Base-by-base conservation (phyloP, 163 green algal species). In the Prototheca wickerhamii region DNA sequence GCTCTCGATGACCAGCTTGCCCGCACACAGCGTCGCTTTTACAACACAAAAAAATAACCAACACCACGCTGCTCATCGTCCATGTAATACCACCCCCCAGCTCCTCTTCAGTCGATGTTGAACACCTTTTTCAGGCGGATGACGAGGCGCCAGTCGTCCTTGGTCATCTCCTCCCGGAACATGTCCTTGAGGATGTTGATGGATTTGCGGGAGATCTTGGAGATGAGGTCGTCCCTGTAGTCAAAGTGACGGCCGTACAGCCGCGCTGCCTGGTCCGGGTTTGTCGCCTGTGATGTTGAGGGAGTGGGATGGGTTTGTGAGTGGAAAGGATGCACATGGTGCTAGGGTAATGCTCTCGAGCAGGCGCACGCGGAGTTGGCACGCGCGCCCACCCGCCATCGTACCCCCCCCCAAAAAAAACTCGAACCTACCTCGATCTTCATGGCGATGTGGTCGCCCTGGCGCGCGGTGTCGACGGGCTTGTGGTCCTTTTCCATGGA, bases 401-500 rank as follows among this genome's bases (percentile, higher is more conserved):
- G 8, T 28, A 35, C n/a, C 23, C 0, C 20, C 58, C 35, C 35
- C 35, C 46, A 54, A 44, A 53, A 15, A 63, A 25, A 7, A 35
- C 40, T 8, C 15, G 7, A 33, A 50, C 51, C 23, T 35, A 71
- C 65, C 64, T 96, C 83, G 44, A 99, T 96, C 83, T 98, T 96
- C 79, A 96, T 89, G 17, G 89, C 90, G 30, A 96, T 82, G 32
- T 72, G 81, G 51, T 96, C 79, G 4, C 89, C 89, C 15, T 55
- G 25, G 40, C 72, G 66, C 0, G 91, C 92, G 2, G 49, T 83
- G 31, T 96, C 82, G 31, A 97, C 89, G 4, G 86, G 30, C 78
- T 97, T 97, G 82, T 99, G 89, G 70, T 99, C 91, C 52, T 93
- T 83, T 76, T 99, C 93, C 68, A 99, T 85, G 44, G 72, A 87